Evolutionary conservation across 257 asterid species (phyloP).

Genomic region (Primulina eburnea): DNA sequence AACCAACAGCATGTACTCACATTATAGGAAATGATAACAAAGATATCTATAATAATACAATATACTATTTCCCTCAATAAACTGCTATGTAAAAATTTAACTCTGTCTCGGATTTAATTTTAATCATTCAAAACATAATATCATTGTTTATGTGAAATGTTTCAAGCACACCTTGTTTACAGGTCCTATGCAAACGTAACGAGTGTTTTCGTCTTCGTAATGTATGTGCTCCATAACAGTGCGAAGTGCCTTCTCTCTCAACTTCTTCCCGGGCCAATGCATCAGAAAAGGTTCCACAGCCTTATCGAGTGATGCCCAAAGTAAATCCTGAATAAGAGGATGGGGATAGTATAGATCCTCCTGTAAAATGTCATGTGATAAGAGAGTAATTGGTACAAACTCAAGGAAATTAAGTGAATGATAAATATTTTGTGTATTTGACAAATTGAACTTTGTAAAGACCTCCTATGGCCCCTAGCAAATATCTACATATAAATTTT

Average conservation of each 20-base stretch:
- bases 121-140: neutral
- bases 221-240: constrained; percentile 88
- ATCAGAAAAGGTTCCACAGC: constrained; percentile 76
- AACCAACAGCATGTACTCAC: neutral
- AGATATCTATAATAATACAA: neutral
- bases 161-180: constrained; percentile 76
- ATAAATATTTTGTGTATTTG: neutral
- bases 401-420: constrained; percentile 4
- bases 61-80: constrained; percentile 10
- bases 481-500: neutral
- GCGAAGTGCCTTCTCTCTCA: constrained; percentile 73
- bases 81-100: constrained; percentile 7
- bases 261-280: constrained; percentile 90
- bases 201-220: constrained; percentile 97
- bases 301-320: constrained; percentile 90
- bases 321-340: constrained; percentile 81
- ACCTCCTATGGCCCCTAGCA: neutral
- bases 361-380: constrained; percentile 44
- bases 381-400: constrained; percentile 16
- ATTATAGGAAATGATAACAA: constrained; percentile 1
- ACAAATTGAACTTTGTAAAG: neutral
- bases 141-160: constrained; percentile 8
- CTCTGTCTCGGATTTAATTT: neutral
- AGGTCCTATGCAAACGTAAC: constrained; percentile 90
- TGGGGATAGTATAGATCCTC: constrained; percentile 98